A percentile compares a stretch with the other conserved stretches of the same genome.
Evolutionary conservation across 2,329 filamentous ascomycete genomes (phyloP).

Genomic region (Uncinocarpus reesii): DNA sequence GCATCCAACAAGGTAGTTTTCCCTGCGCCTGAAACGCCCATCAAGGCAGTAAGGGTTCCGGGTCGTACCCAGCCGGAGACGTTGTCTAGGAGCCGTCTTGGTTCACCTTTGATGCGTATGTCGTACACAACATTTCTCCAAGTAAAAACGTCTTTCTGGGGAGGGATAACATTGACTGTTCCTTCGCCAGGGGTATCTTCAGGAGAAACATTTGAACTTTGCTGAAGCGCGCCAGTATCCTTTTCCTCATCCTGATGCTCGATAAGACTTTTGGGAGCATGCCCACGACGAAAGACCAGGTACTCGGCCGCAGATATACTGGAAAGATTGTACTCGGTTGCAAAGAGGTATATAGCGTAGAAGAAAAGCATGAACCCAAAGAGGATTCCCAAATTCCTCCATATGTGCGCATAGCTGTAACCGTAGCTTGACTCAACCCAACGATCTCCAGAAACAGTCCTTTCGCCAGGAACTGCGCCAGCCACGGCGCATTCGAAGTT

Average conservation of each 20-base stretch:
- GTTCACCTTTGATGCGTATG: conserved; percentile 42
- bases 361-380: conserved; percentile 55
- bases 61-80: conserved; percentile 48
- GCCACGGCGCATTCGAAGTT: conserved; percentile 46
- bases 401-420: conserved; percentile 50
- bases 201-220: conserved; percentile 1
- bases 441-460: conserved; percentile 49
- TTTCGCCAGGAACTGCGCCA: conserved; percentile 46
- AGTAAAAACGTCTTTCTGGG: conserved; percentile 35
- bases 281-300: conserved; percentile 54
- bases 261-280: conserved; percentile 33
- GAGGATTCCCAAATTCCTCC: conserved; percentile 61
- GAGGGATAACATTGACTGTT: conserved; percentile 21
- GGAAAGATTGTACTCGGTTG: conserved; percentile 55
- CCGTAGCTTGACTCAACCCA: conserved; percentile 48
- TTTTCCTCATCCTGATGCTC: conserved; percentile 13
- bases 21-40: conserved; percentile 55
- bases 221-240: neutral
- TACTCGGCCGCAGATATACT: conserved; percentile 56
- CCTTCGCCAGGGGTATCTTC: conserved; percentile 15
- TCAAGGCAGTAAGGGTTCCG: conserved; percentile 46
- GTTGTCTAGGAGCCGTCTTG: conserved; percentile 44
- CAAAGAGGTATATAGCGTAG: conserved; percentile 52
- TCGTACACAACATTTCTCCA: conserved; percentile 50
- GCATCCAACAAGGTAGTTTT: conserved; percentile 53